A percentile compares a stretch with the other conserved stretches of the same genome.
phyloP scores from a whole-genome alignment of 1,139 yeast species.

The Meyerozyma athensensis region DNA sequence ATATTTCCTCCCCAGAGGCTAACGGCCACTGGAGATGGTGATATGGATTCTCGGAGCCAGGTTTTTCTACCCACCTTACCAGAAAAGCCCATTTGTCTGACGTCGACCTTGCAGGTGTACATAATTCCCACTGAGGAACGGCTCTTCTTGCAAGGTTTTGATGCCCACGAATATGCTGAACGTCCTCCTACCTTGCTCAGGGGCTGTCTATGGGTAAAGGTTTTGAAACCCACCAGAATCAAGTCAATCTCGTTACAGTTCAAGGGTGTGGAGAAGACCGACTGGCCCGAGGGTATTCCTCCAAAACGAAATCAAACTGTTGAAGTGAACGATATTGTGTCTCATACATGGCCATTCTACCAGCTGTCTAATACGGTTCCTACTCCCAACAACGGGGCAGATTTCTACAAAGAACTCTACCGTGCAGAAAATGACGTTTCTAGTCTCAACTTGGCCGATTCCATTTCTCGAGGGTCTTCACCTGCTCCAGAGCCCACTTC shows the following conservation, averaged over 20 bases:
- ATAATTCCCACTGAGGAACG: conserved; percentile 74
- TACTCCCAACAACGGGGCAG: conserved; percentile 52
- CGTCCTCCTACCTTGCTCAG: conserved; percentile 80
- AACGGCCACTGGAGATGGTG: background rate
- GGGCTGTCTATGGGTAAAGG: conserved; percentile 71
- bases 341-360: conserved; percentile 93
- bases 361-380: conserved; percentile 29
- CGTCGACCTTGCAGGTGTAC: conserved; percentile 47
- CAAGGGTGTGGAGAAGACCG: conserved; percentile 75
- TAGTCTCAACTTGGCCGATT: conserved; percentile 29
- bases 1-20: conserved; percentile 1
- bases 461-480: conserved; percentile 18
- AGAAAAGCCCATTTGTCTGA: conserved; percentile 40
- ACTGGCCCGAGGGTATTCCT: conserved; percentile 99
- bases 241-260: conserved; percentile 64
- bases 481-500: conserved; percentile 13
- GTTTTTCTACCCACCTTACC: conserved; percentile 41
- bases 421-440: conserved; percentile 24
- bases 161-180: conserved; percentile 55
- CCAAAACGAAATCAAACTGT: conserved; percentile 67
- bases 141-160: conserved; percentile 79
- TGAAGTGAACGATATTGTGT: conserved; percentile 63
- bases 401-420: conserved; percentile 36
- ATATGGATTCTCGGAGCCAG: conserved; percentile 3
- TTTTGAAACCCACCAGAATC: conserved; percentile 70